Evolutionary conservation across 352 stramenopile genomes (phyloP), one percentile per base, ranked within the genome.

Genomic region (Globisporangium paroecandrum): DNA sequence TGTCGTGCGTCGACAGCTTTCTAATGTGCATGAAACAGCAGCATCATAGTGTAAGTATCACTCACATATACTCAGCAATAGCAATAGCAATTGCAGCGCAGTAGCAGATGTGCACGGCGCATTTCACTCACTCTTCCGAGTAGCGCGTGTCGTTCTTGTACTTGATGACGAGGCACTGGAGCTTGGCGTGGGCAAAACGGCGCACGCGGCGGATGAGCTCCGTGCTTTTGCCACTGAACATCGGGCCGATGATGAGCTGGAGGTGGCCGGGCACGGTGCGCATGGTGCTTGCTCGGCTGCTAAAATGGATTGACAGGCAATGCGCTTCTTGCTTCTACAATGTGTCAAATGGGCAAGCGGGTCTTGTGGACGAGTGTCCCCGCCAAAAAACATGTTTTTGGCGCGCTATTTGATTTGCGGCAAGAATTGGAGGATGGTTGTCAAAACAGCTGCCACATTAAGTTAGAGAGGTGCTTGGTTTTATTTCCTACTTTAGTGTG

Each of bases 221-320:
- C 51, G 86, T 95, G 69, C 81, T 93, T 71, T 95, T 95, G 71
- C 88, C 88, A 65, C 85, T 94, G 72, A 94, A 95, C 88, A 95
- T 95, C 62, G 88, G 86, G 6, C 88, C 88, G 46, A 95, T 81
- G 60, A 95, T 94, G 41, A 95, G 81, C 71, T 95, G 83, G 63
- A 95, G 65, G 66, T 87, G 75, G 47, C 87, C 85, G 34, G 77
- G 75, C 24, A 87, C 65, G 4, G 71, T 69, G 54, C 66, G 66
- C 66, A 71, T 71, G 4, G 36, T 57, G 4, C 3, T n/a, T 54
- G 34, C 2, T 27, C 60, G 62, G 12, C 9, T 43, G 20, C 29
- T 32, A 32, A 4, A 32, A 43, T 38, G n/a, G 15, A n/a, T 22
- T 22, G 18, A 24, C 1, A 32, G 58, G n/a, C 10, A 20, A 24